phyloP scores from a whole-genome alignment of 1,139 yeast species.

The Hansenula lynferdii region DNA sequence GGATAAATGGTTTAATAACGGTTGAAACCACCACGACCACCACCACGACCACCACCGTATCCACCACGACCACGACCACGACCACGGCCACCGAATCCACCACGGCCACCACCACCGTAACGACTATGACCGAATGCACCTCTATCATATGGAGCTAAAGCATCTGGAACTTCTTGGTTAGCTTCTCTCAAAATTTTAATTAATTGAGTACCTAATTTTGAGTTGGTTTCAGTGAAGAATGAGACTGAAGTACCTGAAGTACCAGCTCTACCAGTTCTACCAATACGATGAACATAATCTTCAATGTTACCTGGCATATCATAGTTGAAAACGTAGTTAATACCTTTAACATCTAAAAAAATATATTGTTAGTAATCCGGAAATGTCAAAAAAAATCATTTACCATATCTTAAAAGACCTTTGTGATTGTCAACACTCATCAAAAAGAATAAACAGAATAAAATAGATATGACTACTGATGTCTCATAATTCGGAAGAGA shows the following conservation, averaged over 20 bases:
- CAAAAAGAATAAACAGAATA: not conserved
- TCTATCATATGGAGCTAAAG: constrained; percentile 43
- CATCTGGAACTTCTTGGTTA: constrained; percentile 78
- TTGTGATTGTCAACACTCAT: not conserved
- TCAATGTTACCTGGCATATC: constrained; percentile 98
- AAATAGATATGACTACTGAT: not conserved
- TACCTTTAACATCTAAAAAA: constrained; percentile 88
- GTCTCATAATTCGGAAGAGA: not conserved
- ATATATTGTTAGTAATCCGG: constrained; percentile 27
- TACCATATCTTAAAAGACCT: no score
- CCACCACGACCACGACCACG: constrained; percentile 36
- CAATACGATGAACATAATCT: constrained; percentile 70
- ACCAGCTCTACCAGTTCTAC: constrained; percentile 98
- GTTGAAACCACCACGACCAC: constrained; percentile 22
- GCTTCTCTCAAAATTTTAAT: constrained; percentile 94
- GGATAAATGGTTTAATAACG: constrained; percentile 3
- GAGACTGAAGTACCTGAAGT: constrained; percentile 93
- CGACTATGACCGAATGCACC: constrained; percentile 54
- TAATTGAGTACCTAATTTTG: constrained; percentile 86
- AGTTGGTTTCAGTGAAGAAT: constrained; percentile 84
- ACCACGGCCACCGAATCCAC: constrained; percentile 44
- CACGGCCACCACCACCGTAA: constrained; percentile 42
- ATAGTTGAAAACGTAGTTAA: constrained; percentile 85
- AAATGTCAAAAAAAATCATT: not conserved
- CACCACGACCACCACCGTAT: no score